Evolutionary conservation across 768 basidiomycete species (phyloP).

Genomic region (Antrodiella citrinella): DNA sequence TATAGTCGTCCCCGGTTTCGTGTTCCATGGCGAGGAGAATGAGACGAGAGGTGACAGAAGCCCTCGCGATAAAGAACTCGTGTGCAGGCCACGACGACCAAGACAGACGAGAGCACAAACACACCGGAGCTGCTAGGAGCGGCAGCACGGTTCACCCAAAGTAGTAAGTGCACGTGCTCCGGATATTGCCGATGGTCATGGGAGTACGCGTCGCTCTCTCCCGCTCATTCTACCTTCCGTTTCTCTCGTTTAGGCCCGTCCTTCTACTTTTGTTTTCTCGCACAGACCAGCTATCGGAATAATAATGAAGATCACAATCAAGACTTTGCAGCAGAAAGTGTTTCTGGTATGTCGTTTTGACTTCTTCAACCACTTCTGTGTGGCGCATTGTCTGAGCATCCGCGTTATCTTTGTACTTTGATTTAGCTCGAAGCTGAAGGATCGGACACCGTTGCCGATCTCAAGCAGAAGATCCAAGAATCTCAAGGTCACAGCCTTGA

Average conservation of each 20-base stretch:
- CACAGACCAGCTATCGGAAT: not conserved
- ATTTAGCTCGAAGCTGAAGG: constrained; percentile 69
- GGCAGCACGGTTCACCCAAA: too few species aligned
- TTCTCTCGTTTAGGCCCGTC: not conserved
- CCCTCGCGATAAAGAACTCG: too few species aligned
- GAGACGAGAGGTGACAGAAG: constrained; percentile 8
- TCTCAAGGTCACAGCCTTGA: constrained; percentile 67
- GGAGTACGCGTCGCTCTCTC: constrained; percentile 9
- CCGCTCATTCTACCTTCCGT: not conserved
- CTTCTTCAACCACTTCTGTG: not conserved
- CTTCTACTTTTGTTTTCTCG: too few species aligned
- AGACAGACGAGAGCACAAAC: too few species aligned
- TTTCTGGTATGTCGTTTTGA: constrained; percentile 48
- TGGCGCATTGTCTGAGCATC: not conserved
- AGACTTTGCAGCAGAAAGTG: constrained; percentile 90
- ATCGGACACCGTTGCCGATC: constrained; percentile 60
- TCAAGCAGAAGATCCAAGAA: constrained; percentile 81
- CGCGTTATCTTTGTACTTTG: not conserved
- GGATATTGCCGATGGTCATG: constrained; percentile 8
- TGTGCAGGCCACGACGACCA: constrained; percentile 5
- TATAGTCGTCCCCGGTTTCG: constrained; percentile 68
- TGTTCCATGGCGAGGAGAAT: constrained; percentile 33
- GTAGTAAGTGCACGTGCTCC: not conserved
- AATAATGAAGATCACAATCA: constrained; percentile 88
- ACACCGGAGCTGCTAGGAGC: constrained; percentile 1